Percentiles rank a stretch among this genome's conserved stretches.
Conservation (phyloP, 2,329 filamentous ascomycete species). For the Alternaria triticina region DNA sequence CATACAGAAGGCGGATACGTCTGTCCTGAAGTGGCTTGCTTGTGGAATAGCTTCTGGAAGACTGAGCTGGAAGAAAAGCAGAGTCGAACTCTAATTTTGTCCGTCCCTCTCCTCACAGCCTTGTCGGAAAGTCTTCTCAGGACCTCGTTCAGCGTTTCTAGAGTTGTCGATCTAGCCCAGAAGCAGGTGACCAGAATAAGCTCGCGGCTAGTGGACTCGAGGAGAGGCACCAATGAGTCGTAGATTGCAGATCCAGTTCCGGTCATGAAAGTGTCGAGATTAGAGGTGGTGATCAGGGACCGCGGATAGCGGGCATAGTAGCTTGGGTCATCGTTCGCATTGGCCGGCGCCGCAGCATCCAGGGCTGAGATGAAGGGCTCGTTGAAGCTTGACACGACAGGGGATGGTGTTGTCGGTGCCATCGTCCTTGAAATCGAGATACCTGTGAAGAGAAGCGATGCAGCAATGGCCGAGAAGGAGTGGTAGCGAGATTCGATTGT, state of each 20-base stretch:
- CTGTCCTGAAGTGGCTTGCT: constrained; percentile 66
- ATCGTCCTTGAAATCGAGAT: not conserved
- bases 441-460: not conserved
- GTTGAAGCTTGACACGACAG: constrained; percentile 18
- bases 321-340: constrained; percentile 44
- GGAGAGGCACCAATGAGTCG: constrained; percentile 62
- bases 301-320: constrained; percentile 48
- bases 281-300: constrained; percentile 44
- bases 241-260: constrained; percentile 56
- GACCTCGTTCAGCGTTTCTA: constrained; percentile 63
- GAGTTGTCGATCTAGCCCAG: constrained; percentile 72
- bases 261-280: constrained; percentile 47
- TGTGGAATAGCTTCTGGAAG: constrained; percentile 77
- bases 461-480: not conserved
- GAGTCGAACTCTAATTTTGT: constrained; percentile 68
- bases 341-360: constrained; percentile 27
- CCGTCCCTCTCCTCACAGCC: constrained; percentile 39
- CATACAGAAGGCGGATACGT: constrained; percentile 67
- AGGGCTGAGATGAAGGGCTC: constrained; percentile 39
- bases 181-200: constrained; percentile 83
- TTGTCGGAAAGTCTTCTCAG: constrained; percentile 65
- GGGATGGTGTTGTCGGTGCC: constrained; percentile 5
- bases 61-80: constrained; percentile 78
- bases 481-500: not conserved
- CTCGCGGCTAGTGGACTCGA: constrained; percentile 66